phyloP scores from a whole-genome alignment of 306 rosid genomes.

The Rubus parviflorus region DNA sequence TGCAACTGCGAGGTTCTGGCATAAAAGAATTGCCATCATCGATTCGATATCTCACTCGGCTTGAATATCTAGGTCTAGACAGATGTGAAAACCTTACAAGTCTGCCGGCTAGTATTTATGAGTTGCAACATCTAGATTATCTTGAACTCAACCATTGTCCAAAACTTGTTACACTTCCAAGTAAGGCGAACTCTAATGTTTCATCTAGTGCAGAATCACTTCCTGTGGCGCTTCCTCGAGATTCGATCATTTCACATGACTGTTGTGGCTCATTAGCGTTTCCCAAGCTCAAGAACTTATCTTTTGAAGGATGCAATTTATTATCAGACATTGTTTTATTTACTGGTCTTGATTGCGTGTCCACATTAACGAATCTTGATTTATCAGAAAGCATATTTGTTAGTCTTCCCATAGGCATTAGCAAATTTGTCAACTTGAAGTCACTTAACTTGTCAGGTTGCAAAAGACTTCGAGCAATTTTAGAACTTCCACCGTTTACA shows the following conservation, averaged over 20 bases:
- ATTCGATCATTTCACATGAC: too few relatives aligned
- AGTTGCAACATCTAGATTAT: rapidly evolving
- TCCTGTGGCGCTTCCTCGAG: too few relatives aligned
- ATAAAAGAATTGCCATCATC: conserved; percentile 2
- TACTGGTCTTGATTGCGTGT: background rate
- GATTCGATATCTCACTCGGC: background rate
- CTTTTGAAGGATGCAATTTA: background rate
- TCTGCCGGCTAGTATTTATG: background rate
- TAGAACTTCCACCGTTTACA: background rate
- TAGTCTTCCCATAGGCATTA: background rate
- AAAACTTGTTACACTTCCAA: background rate
- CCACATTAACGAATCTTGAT: background rate
- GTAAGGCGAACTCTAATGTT: background rate
- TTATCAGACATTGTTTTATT: too few relatives aligned
- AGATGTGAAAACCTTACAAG: background rate
- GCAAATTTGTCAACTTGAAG: background rate
- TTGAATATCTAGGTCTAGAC: rapidly evolving
- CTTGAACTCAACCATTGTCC: background rate
- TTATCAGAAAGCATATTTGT: background rate
- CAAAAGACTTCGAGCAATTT: background rate
- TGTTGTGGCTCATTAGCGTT: too few relatives aligned
- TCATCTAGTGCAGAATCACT: background rate
- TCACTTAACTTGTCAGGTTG: background rate
- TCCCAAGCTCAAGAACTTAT: background rate
- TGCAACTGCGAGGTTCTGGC: too few relatives aligned